Conservation (phyloP, 495 filamentous ascomycete genomes). For the Penicillium goetzii region DNA sequence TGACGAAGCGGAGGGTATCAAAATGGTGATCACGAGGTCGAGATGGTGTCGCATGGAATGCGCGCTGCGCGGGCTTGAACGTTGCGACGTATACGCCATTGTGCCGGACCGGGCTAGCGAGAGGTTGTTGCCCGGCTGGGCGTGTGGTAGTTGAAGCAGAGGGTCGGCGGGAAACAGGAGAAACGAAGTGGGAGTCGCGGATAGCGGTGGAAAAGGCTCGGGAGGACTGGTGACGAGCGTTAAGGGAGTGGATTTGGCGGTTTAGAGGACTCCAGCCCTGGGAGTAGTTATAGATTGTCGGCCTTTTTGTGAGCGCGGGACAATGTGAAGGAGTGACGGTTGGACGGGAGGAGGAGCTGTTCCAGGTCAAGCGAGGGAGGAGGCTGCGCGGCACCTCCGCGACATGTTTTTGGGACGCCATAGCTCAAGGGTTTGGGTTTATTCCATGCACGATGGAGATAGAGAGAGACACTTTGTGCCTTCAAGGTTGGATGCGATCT, state of each 20-base stretch:
- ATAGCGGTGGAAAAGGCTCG: constrained; percentile 31
- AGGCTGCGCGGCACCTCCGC: constrained; percentile 45
- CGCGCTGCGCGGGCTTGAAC: constrained; percentile 48
- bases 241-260: constrained; percentile 29
- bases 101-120: constrained; percentile 42
- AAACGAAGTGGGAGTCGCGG: constrained; percentile 18
- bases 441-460: neutral
- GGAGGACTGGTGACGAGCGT: constrained; percentile 22
- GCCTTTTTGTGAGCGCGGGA: constrained; percentile 34
- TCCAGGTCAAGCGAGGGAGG: constrained; percentile 52
- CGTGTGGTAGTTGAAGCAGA: constrained; percentile 17
- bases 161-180: constrained; percentile 30
- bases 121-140: constrained; percentile 26
- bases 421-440: constrained; percentile 17
- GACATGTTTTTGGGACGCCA: constrained; percentile 45
- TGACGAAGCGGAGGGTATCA: constrained; percentile 96
- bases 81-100: constrained; percentile 54
- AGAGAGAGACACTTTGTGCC: neutral
- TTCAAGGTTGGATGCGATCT: constrained; percentile 1
- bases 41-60: constrained; percentile 70
- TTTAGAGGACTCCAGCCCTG: constrained; percentile 31
- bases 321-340: constrained; percentile 37
- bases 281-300: constrained; percentile 20
- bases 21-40: constrained; percentile 87
- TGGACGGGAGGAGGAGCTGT: constrained; percentile 44